A percentile compares a stretch with the other conserved stretches of the same genome.
Evolutionary conservation across 371 early-diverging fungal species (phyloP).

Genomic region (Dichotomocladium elegans): DNA sequence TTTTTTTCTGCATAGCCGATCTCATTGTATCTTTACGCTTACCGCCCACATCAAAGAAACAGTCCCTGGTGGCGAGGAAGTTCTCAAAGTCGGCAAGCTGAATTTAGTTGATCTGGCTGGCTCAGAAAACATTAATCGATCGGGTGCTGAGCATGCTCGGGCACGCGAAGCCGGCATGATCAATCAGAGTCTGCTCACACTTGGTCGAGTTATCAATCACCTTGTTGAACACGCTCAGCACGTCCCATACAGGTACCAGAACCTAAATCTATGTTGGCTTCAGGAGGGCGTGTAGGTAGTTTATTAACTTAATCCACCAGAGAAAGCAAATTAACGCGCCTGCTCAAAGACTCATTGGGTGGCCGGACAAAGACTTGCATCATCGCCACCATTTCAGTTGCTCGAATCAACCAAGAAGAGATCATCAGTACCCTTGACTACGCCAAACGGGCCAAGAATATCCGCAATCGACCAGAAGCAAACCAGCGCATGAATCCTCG

Average conservation of each 20-base stretch:
- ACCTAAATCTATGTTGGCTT: conserved; percentile 4
- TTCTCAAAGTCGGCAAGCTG: conserved; percentile 86
- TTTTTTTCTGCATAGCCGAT: conserved; percentile 59
- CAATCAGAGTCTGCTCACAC: conserved; percentile 85
- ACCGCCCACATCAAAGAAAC: conserved; percentile 82
- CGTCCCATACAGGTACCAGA: conserved; percentile 80
- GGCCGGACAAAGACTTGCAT: conserved; percentile 94
- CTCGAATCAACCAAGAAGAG: conserved; percentile 77
- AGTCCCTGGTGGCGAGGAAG: conserved; percentile 74
- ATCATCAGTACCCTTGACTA: conserved; percentile 93
- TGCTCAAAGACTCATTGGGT: conserved; percentile 95
- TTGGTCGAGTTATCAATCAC: conserved; percentile 92
- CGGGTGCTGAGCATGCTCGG: conserved; percentile 84
- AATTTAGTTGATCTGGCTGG: conserved; percentile 98
- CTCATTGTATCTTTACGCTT: conserved; percentile 92
- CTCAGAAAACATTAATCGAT: conserved; percentile 89
- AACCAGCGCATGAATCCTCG: conserved; percentile 82
- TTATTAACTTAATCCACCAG: conserved; percentile 23
- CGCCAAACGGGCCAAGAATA: conserved; percentile 92
- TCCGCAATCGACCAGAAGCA: conserved; percentile 88
- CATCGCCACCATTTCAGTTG: conserved; percentile 91
- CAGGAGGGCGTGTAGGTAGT: no score
- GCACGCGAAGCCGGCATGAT: conserved; percentile 92
- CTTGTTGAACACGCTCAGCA: conserved; percentile 79
- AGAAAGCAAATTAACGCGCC: conserved; percentile 92